phyloP scores from a whole-genome alignment of 345 rosid species.

The Anacardium occidentale region DNA sequence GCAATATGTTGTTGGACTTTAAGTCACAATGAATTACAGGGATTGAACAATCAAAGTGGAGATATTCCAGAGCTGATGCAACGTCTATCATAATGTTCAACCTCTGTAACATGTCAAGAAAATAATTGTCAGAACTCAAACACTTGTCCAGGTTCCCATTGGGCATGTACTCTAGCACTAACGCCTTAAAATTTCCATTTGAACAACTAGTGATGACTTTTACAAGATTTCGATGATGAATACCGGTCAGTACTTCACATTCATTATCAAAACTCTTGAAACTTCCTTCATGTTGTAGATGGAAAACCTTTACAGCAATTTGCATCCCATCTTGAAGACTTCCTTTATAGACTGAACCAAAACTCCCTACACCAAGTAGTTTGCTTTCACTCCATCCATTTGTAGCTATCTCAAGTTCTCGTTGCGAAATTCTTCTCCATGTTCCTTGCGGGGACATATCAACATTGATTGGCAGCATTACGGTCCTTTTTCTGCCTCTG shows the following conservation, averaged over 20 bases:
- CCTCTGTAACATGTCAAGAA: not conserved
- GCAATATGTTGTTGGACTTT: slow-evolving; percentile 3
- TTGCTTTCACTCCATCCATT: slow-evolving; percentile 1
- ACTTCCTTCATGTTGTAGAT: not conserved
- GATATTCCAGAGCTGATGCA: slow-evolving; percentile 9
- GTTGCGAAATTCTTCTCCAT: slow-evolving; percentile 7
- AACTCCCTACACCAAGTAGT: slow-evolving; percentile 11
- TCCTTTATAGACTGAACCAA: slow-evolving; percentile 15
- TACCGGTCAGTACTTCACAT: slow-evolving; percentile 2
- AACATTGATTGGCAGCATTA: not conserved
- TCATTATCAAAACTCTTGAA: slow-evolving; percentile 11
- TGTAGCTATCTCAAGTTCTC: not conserved
- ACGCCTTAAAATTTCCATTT: not conserved
- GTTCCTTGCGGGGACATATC: not conserved
- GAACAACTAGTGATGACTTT: slow-evolving; percentile 1
- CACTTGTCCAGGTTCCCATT: slow-evolving; percentile 11
- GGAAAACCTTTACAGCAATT: slow-evolving; percentile 6
- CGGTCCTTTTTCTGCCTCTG: not conserved
- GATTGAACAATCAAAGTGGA: not conserved
- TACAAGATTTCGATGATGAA: slow-evolving; percentile 12
- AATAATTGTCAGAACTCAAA: not conserved
- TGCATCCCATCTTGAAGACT: slow-evolving; percentile 2
- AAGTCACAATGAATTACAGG: slow-evolving; percentile 7
- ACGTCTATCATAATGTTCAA: slow-evolving; percentile 5
- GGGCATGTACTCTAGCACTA: slow-evolving; percentile 6